Percentiles rank a stretch among this genome's conserved stretches.
phyloP scores from a whole-genome alignment of 176 grass and related monocot genomes.

The Rhynchospora breviuscula region DNA sequence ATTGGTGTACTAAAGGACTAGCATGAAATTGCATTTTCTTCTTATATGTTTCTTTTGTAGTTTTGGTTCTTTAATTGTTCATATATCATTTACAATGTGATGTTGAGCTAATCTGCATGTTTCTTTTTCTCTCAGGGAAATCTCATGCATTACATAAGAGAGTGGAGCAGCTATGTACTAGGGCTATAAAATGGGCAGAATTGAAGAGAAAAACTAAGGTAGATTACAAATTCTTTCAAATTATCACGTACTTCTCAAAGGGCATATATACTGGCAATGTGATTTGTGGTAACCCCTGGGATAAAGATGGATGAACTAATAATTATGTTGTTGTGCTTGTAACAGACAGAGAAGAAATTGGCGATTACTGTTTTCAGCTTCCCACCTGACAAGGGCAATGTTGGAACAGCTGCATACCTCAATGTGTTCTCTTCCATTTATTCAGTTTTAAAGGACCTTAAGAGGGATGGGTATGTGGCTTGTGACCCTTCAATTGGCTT shows the following conservation, averaged over 20 bases:
- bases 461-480: conserved; percentile 37
- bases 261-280: not conserved
- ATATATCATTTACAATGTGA: not conserved
- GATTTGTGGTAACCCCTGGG: not conserved
- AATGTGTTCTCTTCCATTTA: conserved; percentile 94
- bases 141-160: conserved; percentile 98
- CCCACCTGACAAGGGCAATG: conserved; percentile 97
- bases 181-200: conserved; percentile 91
- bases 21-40: not conserved
- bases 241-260: not conserved
- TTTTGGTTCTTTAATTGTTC: not conserved
- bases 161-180: conserved; percentile 95
- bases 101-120: not conserved
- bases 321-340: not conserved
- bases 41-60: not conserved
- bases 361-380: conserved; percentile 99
- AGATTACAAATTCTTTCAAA: not conserved
- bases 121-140: conserved; percentile 50
- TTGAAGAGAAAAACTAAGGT: conserved; percentile 96
- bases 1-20: not conserved
- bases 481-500: not conserved
- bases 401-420: conserved; percentile 84
- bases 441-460: conserved; percentile 67
- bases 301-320: not conserved
- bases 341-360: conserved; percentile 65